Evolutionary conservation across 371 early-diverging fungal species (phyloP), one percentile per base, ranked within the genome.

Genomic region (Lichtheimia corymbifera): DNA sequence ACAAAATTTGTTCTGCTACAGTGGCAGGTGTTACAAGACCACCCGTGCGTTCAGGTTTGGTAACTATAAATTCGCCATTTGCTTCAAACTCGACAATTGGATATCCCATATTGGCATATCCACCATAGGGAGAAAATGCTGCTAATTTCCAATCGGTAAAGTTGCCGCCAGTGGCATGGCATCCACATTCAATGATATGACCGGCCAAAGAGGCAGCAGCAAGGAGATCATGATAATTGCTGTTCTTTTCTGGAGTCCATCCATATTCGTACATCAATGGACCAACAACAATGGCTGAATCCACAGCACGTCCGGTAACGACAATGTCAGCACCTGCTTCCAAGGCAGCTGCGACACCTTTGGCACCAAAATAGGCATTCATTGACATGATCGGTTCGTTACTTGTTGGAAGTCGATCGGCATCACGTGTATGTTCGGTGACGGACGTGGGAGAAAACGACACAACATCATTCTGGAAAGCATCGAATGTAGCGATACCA

Each of bases 111-210:
- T 87, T 86, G 27, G 84, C 67, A 69, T 82, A 88, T 18, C 89
- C 89, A 18, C 86, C 85, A 55, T 80, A 64, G 11, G 73, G 67
- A 3, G 85, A 83, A 59, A 72, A 76, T 6, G 89, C 88, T 7
- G 76, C 79, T 13, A 83, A 68, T 22, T 74, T 65, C 89, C 89
- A 91, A 58, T 89, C 91, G 0, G 91, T 89, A 58, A 89, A 88
- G 59, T 91, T 91, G 22, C 91, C 91, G 22, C 91, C 91, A 0
- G 89, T 89, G 7, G 88, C 80, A 28, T 91, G 91, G 63, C 87
- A 86, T 1, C 91, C 91, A 52, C 91, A 91, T 71, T 91, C 91
- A 58, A 91, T 84, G 57, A 91, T 81, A 67, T 91, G 91, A 7
- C 91, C 91, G 0, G 90, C 89, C 49, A 89, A 65, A 5, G 88